phyloP scores from a whole-genome alignment of 106 monocot genomes.

The Amphibolis antarctica region DNA sequence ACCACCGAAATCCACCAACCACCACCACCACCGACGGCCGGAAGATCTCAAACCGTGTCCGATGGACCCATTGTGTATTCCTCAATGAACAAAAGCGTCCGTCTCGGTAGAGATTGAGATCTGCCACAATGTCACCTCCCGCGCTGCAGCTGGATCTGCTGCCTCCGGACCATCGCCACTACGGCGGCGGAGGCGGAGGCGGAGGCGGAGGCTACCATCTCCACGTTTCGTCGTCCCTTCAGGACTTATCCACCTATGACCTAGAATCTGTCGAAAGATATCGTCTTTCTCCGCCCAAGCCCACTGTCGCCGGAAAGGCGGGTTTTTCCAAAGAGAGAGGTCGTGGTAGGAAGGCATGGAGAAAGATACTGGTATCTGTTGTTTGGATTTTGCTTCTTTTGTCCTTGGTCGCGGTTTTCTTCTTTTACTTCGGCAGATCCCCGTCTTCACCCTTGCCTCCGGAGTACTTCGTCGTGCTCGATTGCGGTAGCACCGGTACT shows the following conservation, averaged over 20 bases:
- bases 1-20: too few relatives aligned
- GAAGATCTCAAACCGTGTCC: too few relatives aligned
- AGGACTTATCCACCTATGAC: constrained; percentile 50
- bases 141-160: neutral
- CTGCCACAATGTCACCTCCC: neutral
- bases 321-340: constrained; percentile 79
- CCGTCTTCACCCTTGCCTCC: constrained; percentile 26
- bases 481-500: constrained; percentile 94
- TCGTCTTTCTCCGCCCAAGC: constrained; percentile 31
- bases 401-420: constrained; percentile 24
- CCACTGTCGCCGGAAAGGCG: constrained; percentile 31
- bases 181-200: neutral
- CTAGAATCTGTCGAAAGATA: constrained; percentile 12
- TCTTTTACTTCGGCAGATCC: constrained; percentile 17
- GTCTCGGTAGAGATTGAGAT: neutral
- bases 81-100: too few relatives aligned
- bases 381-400: constrained; percentile 26
- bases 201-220: constrained; percentile 11
- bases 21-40: too few relatives aligned
- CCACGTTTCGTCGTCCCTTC: constrained; percentile 58
- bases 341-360: constrained; percentile 36
- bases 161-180: neutral
- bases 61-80: too few relatives aligned
- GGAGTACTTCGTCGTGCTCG: constrained; percentile 72
- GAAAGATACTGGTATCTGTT: constrained; percentile 13